Evolutionary conservation across 192 early-diverging fungal genomes (phyloP), one percentile per base, ranked within the genome.

Genomic region (Lobulomyces angularis): DNA sequence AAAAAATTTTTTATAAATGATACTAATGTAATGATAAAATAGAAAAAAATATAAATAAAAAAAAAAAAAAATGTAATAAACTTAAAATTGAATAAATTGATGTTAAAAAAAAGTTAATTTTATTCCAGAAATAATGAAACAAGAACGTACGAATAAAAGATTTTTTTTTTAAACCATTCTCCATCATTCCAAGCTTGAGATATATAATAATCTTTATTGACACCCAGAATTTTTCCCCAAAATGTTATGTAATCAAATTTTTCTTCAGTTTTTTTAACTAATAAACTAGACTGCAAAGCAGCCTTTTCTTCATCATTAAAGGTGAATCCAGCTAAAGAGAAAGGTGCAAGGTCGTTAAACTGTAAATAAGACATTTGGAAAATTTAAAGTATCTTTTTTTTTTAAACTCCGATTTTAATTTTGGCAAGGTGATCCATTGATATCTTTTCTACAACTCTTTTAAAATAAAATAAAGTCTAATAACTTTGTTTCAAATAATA

Each of bases 161-260:
- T 70, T 45, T 74, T 74, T 25, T 65, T 21, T 12, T 55, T 41
- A 56, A 74, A 74, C 3, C 56, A 31, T 29, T 59, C 48, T 3
- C 41, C 52, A 21, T 50, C 29, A 19, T 43, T 41, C 27, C 32
- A 29, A 5, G 58, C 50, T 46, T 74, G 71, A 2, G 67, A 59
- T 36, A 74, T 52, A 31, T 53, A 61, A 48, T 74, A 74, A 40
- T 74, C 71, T 8, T 59, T 41, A 33, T 74, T 58, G 27, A 74
- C 46, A 2, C 69, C 71, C 25, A 65, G 31, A 30, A 74, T 51
- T 41, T 71, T 69, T 6, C 71, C 71, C 71, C 71, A 74, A n/a
- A 74, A 46, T 23, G 41, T 48, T 14, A 70, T 48, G n/a, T 50
- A 21, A 12, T 45, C 32, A n/a, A 70, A 56, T 45, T 71, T 67